Evolutionary conservation across 164 flowering plant genomes (phyloP).

Genomic region (Vitis labrusca): DNA sequence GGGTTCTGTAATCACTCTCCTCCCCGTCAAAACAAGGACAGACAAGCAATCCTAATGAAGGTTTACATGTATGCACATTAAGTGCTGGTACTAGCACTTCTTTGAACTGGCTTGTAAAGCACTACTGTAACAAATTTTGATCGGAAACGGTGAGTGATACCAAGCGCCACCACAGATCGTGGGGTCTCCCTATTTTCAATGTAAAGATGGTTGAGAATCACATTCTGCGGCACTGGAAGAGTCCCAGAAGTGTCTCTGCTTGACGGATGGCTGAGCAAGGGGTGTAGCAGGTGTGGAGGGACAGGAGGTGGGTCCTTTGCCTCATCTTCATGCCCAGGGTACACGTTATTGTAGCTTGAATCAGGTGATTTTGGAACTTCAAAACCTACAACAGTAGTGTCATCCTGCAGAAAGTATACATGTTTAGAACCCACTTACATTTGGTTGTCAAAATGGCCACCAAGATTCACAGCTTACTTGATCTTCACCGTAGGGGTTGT

Average conservation of each 20-base stretch:
- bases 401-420: slow-evolving; percentile 51
- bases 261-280: slow-evolving; percentile 56
- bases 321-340: slow-evolving; percentile 71
- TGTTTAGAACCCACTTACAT: neutral
- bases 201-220: slow-evolving; percentile 85
- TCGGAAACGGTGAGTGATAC: slow-evolving; percentile 82
- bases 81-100: slow-evolving; percentile 49
- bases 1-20: neutral
- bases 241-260: slow-evolving; percentile 44
- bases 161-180: slow-evolving; percentile 79
- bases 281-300: slow-evolving; percentile 79
- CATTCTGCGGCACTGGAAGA: slow-evolving; percentile 71
- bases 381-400: slow-evolving; percentile 71
- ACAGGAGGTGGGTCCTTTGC: slow-evolving; percentile 80
- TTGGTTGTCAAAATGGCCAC: neutral
- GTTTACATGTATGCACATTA: slow-evolving; percentile 1
- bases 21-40: neutral
- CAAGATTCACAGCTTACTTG: slow-evolving; percentile 35
- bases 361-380: slow-evolving; percentile 90
- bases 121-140: slow-evolving; percentile 81
- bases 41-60: neutral
- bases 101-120: slow-evolving; percentile 81
- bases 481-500: slow-evolving; percentile 33
- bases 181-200: slow-evolving; percentile 79
- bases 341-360: slow-evolving; percentile 72